phyloP scores from a whole-genome alignment of 108 stramenopile genomes.

The Cyclotella cryptica region DNA sequence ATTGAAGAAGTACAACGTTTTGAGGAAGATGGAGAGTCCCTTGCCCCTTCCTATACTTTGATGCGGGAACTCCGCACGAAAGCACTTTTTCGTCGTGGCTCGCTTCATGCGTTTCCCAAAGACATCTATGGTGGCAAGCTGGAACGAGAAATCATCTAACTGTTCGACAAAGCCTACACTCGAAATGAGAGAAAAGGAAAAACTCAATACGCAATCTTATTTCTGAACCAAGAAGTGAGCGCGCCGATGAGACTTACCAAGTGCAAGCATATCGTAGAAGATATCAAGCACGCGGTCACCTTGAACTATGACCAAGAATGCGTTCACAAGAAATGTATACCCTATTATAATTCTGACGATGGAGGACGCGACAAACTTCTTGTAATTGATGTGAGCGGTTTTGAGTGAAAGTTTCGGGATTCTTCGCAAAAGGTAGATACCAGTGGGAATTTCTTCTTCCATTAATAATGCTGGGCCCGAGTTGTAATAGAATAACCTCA shows the following conservation, averaged over 20 bases:
- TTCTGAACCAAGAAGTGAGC: too few relatives aligned
- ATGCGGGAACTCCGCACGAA: neutral
- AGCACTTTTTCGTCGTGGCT: neutral
- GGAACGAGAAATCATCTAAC: neutral
- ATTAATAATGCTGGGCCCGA: neutral
- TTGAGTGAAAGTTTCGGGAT: neutral
- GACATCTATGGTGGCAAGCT: neutral
- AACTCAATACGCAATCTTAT: too few relatives aligned
- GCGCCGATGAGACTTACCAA: too few relatives aligned
- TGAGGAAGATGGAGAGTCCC: neutral
- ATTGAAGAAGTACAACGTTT: neutral
- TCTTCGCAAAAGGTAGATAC: neutral
- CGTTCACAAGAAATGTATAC: neutral
- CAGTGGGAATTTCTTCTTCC: neutral
- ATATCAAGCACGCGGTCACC: neutral
- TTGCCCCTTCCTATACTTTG: neutral
- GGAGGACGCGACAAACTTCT: neutral
- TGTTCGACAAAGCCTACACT: too few relatives aligned
- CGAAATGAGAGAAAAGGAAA: too few relatives aligned
- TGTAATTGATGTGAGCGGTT: neutral
- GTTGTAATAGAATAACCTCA: neutral
- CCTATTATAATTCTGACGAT: neutral
- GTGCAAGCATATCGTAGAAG: too few relatives aligned
- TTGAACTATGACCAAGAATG: too few relatives aligned
- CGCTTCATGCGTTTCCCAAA: neutral